Evolutionary conservation across 306 rosid genomes (phyloP).

Genomic region (Trifolium pratense): DNA sequence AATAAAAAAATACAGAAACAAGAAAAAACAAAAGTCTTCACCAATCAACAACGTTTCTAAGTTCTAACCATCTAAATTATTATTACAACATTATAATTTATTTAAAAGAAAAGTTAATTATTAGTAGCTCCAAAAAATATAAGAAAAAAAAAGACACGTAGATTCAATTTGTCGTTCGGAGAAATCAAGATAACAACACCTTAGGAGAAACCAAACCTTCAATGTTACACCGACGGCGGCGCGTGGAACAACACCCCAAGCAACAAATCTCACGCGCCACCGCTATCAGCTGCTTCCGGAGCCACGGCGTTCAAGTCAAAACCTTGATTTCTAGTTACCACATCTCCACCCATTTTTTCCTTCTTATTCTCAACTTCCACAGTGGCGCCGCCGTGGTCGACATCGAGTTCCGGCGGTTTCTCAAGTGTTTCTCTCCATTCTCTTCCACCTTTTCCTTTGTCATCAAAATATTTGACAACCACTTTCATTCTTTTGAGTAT

Average conservation of each 20-base stretch:
- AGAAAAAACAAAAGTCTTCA: neutral
- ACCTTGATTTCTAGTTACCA: neutral
- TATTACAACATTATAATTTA: neutral
- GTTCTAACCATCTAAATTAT: neutral
- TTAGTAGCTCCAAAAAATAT: neutral
- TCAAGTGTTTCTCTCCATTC: conserved; percentile 45
- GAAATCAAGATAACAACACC: neutral
- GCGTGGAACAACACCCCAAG: conserved; percentile 18
- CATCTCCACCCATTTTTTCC: neutral
- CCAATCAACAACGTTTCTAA: neutral
- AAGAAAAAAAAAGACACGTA: neutral
- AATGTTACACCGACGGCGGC: conserved; percentile 14
- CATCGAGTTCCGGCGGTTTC: conserved; percentile 29
- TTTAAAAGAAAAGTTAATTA: neutral
- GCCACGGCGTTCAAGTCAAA: conserved; percentile 64
- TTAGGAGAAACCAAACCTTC: neutral
- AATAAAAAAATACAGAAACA: neutral
- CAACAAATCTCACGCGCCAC: conserved; percentile 27
- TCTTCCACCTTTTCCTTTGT: conserved; percentile 40
- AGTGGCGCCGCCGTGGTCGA: conserved; percentile 10
- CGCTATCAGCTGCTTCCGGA: conserved; percentile 49
- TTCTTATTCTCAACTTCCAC: neutral
- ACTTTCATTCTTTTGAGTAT: conserved; percentile 74
- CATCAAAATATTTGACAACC: conserved; percentile 68
- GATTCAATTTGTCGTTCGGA: neutral